These are phyloP conservation scores for Agrocybe praecox DNA, from an alignment of 768 basidiomycete species.

Conservation along the genomic window DNA sequence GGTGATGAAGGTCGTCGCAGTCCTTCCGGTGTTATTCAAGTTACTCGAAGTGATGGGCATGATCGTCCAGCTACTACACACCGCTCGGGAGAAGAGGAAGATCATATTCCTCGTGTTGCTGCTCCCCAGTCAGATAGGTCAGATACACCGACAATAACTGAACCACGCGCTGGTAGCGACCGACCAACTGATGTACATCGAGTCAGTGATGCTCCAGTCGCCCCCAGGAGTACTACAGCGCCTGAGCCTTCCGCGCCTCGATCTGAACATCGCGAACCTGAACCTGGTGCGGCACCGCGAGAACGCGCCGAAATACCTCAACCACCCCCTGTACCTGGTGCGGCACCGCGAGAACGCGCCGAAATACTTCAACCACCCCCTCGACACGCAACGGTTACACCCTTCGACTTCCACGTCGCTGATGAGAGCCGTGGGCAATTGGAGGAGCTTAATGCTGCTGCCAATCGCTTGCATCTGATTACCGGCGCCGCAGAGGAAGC, in stretches of 20 bases:
- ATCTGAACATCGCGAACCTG: not conserved
- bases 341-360: slow-evolving; percentile 4
- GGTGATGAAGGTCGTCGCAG: slow-evolving; percentile 1
- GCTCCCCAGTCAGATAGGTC: slow-evolving; percentile 2
- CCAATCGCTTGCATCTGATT: slow-evolving; percentile 49
- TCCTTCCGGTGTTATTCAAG: slow-evolving; percentile 9
- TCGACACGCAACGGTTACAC: slow-evolving; percentile 35
- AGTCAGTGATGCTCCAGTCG: not conserved
- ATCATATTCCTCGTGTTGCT: not conserved
- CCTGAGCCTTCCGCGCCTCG: not conserved
- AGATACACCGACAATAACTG: no score
- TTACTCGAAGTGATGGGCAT: slow-evolving; percentile 1
- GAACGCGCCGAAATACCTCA: no score
- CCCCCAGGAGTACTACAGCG: not conserved
- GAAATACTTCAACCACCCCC: slow-evolving; percentile 17
- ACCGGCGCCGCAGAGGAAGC: slow-evolving; percentile 54
- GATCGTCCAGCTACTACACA: not conserved
- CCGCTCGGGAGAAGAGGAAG: not conserved
- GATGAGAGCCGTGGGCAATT: slow-evolving; percentile 54
- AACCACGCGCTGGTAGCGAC: not conserved
- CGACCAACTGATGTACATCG: slow-evolving; percentile 4
- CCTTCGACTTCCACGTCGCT: slow-evolving; percentile 40
- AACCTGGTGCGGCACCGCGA: not conserved
- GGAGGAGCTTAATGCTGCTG: slow-evolving; percentile 59
- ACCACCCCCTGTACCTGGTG: slow-evolving; percentile 1